Evolutionary conservation across 2,329 filamentous ascomycete genomes (phyloP).

Genomic region (Hirsutella rhossiliensis): DNA sequence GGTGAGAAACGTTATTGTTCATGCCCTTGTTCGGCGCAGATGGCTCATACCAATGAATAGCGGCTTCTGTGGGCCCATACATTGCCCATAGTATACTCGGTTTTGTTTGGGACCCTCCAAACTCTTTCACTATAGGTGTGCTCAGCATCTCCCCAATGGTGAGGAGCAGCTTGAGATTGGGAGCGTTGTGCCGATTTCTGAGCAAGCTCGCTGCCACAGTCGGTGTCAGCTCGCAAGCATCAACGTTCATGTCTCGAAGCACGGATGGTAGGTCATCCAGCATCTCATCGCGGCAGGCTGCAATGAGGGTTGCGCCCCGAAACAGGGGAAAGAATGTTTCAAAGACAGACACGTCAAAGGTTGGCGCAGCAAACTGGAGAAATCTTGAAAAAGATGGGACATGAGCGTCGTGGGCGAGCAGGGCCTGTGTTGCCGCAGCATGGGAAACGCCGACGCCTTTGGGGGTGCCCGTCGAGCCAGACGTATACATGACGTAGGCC

Average conservation of each 20-base stretch:
- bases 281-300: constrained; percentile 56
- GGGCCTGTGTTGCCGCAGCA: constrained; percentile 63
- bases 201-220: constrained; percentile 74
- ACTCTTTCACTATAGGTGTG: constrained; percentile 62
- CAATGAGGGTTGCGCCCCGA: constrained; percentile 60
- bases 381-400: constrained; percentile 70
- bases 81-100: constrained; percentile 72
- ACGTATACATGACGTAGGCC: constrained; percentile 91
- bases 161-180: constrained; percentile 56
- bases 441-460: constrained; percentile 84
- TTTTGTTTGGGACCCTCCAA: constrained; percentile 44
- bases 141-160: constrained; percentile 95
- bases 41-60: constrained; percentile 58
- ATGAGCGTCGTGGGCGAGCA: constrained; percentile 69
- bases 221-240: constrained; percentile 81
- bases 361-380: constrained; percentile 83
- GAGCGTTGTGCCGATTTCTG: constrained; percentile 52
- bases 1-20: neutral
- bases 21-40: constrained; percentile 3
- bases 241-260: constrained; percentile 54
- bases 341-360: constrained; percentile 90
- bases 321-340: constrained; percentile 86
- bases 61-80: constrained; percentile 88
- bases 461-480: constrained; percentile 76
- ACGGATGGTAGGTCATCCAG: constrained; percentile 61